Percentiles rank a stretch among this genome's conserved stretches.
These are phyloP conservation scores for Russula sp. DNA, from an alignment of 768 basidiomycete genomes.

Conservation along the genomic window DNA sequence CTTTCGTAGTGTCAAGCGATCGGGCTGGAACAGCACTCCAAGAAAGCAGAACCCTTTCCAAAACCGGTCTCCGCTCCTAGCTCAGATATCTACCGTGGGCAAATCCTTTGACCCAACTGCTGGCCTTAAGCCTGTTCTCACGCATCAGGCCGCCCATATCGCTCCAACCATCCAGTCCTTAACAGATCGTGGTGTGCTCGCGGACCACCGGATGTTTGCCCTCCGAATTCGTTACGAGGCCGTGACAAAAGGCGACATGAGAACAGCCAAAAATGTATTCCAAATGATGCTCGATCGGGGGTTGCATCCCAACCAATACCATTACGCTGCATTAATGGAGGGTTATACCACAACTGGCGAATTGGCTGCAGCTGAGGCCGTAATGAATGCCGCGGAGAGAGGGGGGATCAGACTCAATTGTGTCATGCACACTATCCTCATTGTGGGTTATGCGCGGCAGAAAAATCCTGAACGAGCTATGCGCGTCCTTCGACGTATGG, in stretches of 20 bases:
- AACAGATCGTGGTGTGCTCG: conserved; percentile 39
- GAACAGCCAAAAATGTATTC: conserved; percentile 47
- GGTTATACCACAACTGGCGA: conserved; percentile 60
- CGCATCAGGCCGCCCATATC: conserved; percentile 28
- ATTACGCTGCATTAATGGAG: conserved; percentile 70
- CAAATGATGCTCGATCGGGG: conserved; percentile 56
- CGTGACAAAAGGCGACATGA: conserved; percentile 42
- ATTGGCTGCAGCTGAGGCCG: conserved; percentile 44
- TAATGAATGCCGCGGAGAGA: conserved; percentile 45
- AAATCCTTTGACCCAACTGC: conserved; percentile 42
- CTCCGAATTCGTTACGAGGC: conserved; percentile 60
- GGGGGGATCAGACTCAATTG: conserved; percentile 51
- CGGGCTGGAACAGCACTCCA: conserved; percentile 31
- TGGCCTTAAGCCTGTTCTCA: conserved; percentile 35
- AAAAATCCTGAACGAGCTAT: conserved; percentile 48
- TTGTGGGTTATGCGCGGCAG: conserved; percentile 60
- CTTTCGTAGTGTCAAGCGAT: conserved; percentile 5
- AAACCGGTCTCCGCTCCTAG: background rate
- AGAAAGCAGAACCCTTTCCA: conserved; percentile 16
- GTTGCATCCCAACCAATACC: conserved; percentile 62
- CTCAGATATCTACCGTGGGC: background rate
- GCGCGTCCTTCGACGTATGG: conserved; percentile 54
- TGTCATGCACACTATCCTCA: conserved; percentile 71
- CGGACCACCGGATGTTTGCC: conserved; percentile 50
- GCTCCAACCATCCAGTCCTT: conserved; percentile 42